These are phyloP conservation scores for Epichloe coenophiala DNA, from an alignment of 2,329 filamentous ascomycete genomes.

Conservation along the genomic window DNA sequence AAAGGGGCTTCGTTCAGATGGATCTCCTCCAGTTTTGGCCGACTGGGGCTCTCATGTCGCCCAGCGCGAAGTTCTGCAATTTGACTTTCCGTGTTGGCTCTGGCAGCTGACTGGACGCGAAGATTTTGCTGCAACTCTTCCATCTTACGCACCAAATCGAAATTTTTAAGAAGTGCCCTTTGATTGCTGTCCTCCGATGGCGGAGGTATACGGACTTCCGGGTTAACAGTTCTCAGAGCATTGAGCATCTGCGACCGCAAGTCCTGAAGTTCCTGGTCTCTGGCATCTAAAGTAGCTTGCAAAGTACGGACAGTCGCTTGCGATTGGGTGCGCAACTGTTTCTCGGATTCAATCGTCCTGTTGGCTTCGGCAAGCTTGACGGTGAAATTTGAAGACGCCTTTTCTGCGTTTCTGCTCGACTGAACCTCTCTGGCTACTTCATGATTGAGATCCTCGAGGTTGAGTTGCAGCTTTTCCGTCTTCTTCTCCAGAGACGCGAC, in stretches of 20 bases:
- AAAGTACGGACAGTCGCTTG: constrained; percentile 74
- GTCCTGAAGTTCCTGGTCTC: constrained; percentile 69
- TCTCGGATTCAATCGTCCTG: constrained; percentile 78
- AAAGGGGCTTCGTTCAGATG: constrained; percentile 67
- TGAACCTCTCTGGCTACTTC: constrained; percentile 85
- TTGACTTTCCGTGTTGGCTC: constrained; percentile 70
- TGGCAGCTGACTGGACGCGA: constrained; percentile 68
- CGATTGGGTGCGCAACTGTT: constrained; percentile 71
- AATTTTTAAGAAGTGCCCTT: constrained; percentile 59
- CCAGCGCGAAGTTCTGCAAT: constrained; percentile 63
- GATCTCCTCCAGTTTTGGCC: constrained; percentile 75
- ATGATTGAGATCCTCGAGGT: constrained; percentile 61
- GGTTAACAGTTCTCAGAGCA: constrained; percentile 78
- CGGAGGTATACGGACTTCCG: constrained; percentile 51
- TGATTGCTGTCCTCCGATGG: constrained; percentile 45
- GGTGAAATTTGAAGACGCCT: constrained; percentile 64
- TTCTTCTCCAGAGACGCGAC: constrained; percentile 84
- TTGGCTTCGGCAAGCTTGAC: constrained; percentile 82
- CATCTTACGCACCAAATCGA: constrained; percentile 74
- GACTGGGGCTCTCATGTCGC: constrained; percentile 56
- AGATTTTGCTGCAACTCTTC: constrained; percentile 83
- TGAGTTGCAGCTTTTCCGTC: constrained; percentile 81
- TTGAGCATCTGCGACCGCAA: constrained; percentile 67
- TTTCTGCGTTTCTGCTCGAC: constrained; percentile 78
- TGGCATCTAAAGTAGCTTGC: constrained; percentile 64